Evolutionary conservation across 148 eudicot genomes (phyloP), one percentile per base, ranked within the genome.

Genomic region (Fagopyrum tataricum): DNA sequence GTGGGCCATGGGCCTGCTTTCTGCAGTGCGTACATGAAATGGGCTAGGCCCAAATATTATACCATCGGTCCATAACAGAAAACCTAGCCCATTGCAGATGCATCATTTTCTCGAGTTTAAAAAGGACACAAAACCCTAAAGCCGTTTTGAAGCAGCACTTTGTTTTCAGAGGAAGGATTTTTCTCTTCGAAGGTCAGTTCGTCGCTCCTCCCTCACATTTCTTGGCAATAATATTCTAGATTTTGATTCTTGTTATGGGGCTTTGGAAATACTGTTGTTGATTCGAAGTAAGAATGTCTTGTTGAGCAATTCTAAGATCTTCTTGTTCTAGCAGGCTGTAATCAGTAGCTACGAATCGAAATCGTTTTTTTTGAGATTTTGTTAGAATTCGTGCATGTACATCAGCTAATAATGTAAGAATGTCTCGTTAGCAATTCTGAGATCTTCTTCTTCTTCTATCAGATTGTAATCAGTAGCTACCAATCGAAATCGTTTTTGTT

Each of bases 71-170:
- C 69, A 37, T 64, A 2, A 31, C 37, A 14, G 17, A 8, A 64
- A 64, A 64, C 69, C 69, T 64, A 64, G 3, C 15, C 37, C 10
- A 64, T 11, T 59, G 39, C 0, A 59, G 11, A 51, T 51, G 3
- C 69, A 39, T 37, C 69, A 2, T 62, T 43, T 26, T 1, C 69
- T 37, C 44, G 69, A 64, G 69, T 4, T 64, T 64, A 64, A 31
- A 64, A 64, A 15, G 69, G 20, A 64, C 18, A 39, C 44, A 64
- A 64, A 37, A 64, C 69, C 69, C 69, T 64, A 64, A 14, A 6
- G 69, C 42, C 40, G 69, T 43, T 64, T 18, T 18, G 44, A 31
- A 64, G 69, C 69, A 17, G 21, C 44, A 64, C 18, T 37, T 64
- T 10, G 44, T 64, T 64, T 64, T 64, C 44, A 13, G 69, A 31